Percentiles rank a stretch among this genome's conserved stretches.
phyloP scores from a whole-genome alignment of 495 filamentous ascomycete genomes.

The Evansstolkia leycettana region DNA sequence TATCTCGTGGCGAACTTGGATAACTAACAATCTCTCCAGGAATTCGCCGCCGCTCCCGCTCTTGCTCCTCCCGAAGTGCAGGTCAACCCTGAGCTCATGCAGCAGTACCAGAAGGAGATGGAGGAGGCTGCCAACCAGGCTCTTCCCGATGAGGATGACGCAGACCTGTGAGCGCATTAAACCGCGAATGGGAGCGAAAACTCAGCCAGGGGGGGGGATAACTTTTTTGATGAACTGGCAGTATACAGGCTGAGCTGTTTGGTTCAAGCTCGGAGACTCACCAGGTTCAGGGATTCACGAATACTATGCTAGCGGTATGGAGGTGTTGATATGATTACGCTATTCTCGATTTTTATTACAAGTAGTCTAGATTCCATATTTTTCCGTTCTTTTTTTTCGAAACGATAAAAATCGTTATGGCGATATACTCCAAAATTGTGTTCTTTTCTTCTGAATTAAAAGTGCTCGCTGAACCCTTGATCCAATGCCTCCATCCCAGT shows the following conservation, averaged over 20 bases:
- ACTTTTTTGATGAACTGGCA: slow-evolving; percentile 8
- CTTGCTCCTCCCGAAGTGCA: slow-evolving; percentile 85
- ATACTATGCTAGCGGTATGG: slow-evolving; percentile 32
- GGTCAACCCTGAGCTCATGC: slow-evolving; percentile 72
- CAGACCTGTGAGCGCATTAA: slow-evolving; percentile 51
- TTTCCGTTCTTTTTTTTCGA: slow-evolving; percentile 25
- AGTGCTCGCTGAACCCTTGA: too few species aligned
- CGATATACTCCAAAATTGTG: too few species aligned
- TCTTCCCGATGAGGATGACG: slow-evolving; percentile 91
- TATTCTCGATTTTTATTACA: slow-evolving; percentile 23
- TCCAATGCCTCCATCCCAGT: too few species aligned
- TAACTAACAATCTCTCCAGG: slow-evolving; percentile 35
- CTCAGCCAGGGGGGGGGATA: slow-evolving; percentile 3
- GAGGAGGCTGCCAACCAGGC: slow-evolving; percentile 65
- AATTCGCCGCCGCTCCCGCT: slow-evolving; percentile 92
- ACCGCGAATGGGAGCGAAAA: slow-evolving; percentile 3
- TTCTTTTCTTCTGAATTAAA: background rate
- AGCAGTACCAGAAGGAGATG: slow-evolving; percentile 84
- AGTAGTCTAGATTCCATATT: slow-evolving; percentile 34
- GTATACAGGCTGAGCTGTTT: slow-evolving; percentile 4
- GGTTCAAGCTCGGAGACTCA: slow-evolving; percentile 7
- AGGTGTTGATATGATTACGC: slow-evolving; percentile 23
- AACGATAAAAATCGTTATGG: slow-evolving; percentile 4
- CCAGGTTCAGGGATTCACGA: slow-evolving; percentile 18
- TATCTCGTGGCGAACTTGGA: background rate